These are phyloP conservation scores for Acanthochlamys bracteata DNA, from an alignment of 106 monocot genomes.

Conservation along the genomic window DNA sequence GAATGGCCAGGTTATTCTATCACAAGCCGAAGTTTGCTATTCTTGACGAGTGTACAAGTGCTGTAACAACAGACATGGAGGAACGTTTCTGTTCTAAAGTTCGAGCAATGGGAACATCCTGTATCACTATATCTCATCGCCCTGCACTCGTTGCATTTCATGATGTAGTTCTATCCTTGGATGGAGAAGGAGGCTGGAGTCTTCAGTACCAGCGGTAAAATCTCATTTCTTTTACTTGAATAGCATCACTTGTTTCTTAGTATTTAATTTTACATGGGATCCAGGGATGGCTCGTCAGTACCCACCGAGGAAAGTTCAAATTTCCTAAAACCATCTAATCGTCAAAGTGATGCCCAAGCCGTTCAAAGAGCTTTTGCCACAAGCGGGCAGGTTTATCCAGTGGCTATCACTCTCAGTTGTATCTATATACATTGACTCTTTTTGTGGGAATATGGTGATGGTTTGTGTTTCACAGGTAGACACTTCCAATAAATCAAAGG, in stretches of 20 bases:
- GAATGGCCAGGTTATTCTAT: conserved; percentile 97
- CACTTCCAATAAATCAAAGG: too few species aligned
- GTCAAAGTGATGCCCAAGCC: conserved; percentile 67
- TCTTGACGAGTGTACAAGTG: conserved; percentile 99
- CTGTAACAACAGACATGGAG: conserved; percentile 99
- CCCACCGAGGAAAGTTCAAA: conserved; percentile 19
- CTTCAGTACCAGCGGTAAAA: conserved; percentile 68
- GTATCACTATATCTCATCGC: conserved; percentile 97
- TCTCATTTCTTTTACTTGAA: too few species aligned
- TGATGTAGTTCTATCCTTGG: conserved; percentile 91
- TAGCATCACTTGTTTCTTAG: conserved; percentile 1
- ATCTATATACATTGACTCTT: too few species aligned
- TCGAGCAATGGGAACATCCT: conserved; percentile 93
- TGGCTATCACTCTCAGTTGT: too few species aligned
- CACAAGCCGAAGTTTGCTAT: conserved; percentile 99
- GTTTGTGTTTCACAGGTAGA: too few species aligned
- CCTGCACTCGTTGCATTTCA: conserved; percentile 98
- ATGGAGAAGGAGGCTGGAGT: conserved; percentile 96
- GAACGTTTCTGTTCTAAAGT: conserved; percentile 96
- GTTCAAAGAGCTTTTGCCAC: conserved; percentile 90
- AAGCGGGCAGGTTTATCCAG: conserved; percentile 41
- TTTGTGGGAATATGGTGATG: too few species aligned
- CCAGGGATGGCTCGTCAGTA: conserved; percentile 39
- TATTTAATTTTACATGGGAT: neutral
- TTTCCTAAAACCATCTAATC: conserved; percentile 45